These are phyloP conservation scores for Rhodotorula sp. DNA, from an alignment of 1,284 basidiomycete genomes.

Conservation along the genomic window DNA sequence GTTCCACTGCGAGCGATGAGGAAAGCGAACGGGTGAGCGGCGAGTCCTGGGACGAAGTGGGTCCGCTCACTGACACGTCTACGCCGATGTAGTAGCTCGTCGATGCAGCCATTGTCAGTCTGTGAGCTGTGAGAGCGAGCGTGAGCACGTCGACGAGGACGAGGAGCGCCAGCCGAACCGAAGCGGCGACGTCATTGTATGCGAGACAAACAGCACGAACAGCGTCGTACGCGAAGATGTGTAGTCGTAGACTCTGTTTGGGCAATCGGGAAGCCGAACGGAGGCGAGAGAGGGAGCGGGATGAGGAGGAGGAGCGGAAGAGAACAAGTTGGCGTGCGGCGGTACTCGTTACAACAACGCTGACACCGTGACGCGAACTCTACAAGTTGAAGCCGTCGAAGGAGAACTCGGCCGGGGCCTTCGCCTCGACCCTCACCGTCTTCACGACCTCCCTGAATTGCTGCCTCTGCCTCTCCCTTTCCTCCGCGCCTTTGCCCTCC, in stretches of 20 bases:
- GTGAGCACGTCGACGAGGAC: not conserved
- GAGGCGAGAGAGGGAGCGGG: not conserved
- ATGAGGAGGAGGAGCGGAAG: not conserved
- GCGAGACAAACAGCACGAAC: too few relatives aligned
- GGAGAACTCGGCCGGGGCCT: conserved; percentile 24
- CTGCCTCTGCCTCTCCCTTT: conserved; percentile 16
- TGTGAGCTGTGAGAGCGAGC: not conserved
- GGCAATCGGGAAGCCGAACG: too few relatives aligned
- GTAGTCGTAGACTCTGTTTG: too few relatives aligned
- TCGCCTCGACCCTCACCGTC: conserved; percentile 25
- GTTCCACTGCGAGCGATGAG: conserved; percentile 60
- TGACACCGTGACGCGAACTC: not conserved
- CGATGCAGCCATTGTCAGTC: not conserved
- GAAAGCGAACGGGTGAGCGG: too few relatives aligned
- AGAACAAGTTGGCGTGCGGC: not conserved
- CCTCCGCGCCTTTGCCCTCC: not conserved
- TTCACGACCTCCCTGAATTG: conserved; percentile 23
- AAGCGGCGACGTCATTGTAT: too few relatives aligned
- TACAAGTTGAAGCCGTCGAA: conserved; percentile 30
- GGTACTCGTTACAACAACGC: not conserved
- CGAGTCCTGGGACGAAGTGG: too few relatives aligned
- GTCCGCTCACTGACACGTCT: conserved; percentile 54
- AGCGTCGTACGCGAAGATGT: too few relatives aligned
- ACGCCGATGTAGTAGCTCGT: conserved; percentile 57
- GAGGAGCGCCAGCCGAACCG: too few relatives aligned